Conservation (phyloP, 257 asterid species). For the Nicotiana obtusifolia region DNA sequence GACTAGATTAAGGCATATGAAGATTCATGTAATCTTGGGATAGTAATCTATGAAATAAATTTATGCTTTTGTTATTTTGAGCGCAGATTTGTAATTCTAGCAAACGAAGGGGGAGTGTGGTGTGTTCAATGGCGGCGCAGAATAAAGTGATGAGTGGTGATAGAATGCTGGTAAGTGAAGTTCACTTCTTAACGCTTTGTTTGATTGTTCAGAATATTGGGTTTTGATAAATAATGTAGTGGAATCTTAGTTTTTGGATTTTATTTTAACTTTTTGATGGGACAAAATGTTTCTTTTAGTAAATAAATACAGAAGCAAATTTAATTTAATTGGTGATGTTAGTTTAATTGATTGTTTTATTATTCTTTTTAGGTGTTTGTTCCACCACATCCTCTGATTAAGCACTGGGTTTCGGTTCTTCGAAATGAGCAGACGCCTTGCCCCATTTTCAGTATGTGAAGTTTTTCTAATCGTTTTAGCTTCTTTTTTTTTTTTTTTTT, state of each 20-base stretch:
- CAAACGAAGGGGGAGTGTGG: conserved; percentile 26
- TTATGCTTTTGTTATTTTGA: background rate
- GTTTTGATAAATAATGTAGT: background rate
- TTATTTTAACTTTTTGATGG: conserved; percentile 6
- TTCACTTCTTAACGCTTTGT: background rate
- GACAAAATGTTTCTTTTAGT: background rate
- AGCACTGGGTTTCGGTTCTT: conserved; percentile 97
- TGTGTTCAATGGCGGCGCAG: conserved; percentile 49
- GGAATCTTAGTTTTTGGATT: background rate
- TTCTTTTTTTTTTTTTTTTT: background rate
- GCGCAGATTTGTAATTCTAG: background rate
- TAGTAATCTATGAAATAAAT: background rate
- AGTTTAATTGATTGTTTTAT: background rate
- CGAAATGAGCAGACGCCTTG: conserved; percentile 87
- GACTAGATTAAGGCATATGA: background rate
- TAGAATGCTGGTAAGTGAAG: conserved; percentile 70
- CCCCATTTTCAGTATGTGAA: conserved; percentile 67
- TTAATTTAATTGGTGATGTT: background rate
- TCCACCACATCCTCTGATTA: conserved; percentile 91
- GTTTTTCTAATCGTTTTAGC: background rate
- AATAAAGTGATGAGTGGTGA: conserved; percentile 41
- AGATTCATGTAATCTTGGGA: background rate
- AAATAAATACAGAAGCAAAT: background rate
- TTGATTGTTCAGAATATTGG: background rate
- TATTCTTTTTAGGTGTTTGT: conserved; percentile 62